phyloP scores from a whole-genome alignment of 192 early-diverging fungal species.

The Cladochytrium replicatum region DNA sequence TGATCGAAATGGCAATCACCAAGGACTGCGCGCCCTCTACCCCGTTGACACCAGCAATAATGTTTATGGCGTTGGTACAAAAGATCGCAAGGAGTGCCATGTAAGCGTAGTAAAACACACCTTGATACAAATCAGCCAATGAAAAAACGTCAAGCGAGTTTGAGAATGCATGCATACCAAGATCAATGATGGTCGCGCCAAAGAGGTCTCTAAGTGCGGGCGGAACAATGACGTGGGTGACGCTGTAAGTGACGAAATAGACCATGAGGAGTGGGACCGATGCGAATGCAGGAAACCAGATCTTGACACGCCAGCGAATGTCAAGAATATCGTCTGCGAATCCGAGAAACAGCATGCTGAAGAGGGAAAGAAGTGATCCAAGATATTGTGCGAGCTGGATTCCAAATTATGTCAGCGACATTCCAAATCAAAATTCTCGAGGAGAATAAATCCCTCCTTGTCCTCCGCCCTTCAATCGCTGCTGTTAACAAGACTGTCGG shows the following conservation, averaged over 20 bases:
- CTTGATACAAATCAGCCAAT: slow-evolving; percentile 23
- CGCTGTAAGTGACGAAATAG: slow-evolving; percentile 83
- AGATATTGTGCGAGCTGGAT: slow-evolving; percentile 80
- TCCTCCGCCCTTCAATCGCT: no score
- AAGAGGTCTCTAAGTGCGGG: slow-evolving; percentile 65
- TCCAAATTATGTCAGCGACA: slow-evolving; percentile 18
- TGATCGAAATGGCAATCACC: slow-evolving; percentile 79
- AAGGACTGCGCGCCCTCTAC: slow-evolving; percentile 91
- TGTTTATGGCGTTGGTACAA: slow-evolving; percentile 97
- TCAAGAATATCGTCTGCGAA: slow-evolving; percentile 98
- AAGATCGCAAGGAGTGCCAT: slow-evolving; percentile 84
- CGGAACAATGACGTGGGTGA: slow-evolving; percentile 77
- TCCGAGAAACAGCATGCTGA: slow-evolving; percentile 94
- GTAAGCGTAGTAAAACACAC: slow-evolving; percentile 84
- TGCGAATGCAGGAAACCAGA: slow-evolving; percentile 85
- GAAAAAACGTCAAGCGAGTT: background rate
- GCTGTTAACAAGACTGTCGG: no score
- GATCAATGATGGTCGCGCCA: slow-evolving; percentile 56
- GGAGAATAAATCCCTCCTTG: background rate
- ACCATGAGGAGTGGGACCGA: slow-evolving; percentile 89
- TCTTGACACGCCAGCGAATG: slow-evolving; percentile 92
- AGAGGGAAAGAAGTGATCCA: slow-evolving; percentile 79
- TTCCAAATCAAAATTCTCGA: no score
- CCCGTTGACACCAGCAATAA: slow-evolving; percentile 95
- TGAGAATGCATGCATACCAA: slow-evolving; percentile 44